A percentile compares a stretch with the other conserved stretches of the same genome.
phyloP scores from a whole-genome alignment of 2,329 filamentous ascomycete genomes.

The Leptographium lundbergii region DNA sequence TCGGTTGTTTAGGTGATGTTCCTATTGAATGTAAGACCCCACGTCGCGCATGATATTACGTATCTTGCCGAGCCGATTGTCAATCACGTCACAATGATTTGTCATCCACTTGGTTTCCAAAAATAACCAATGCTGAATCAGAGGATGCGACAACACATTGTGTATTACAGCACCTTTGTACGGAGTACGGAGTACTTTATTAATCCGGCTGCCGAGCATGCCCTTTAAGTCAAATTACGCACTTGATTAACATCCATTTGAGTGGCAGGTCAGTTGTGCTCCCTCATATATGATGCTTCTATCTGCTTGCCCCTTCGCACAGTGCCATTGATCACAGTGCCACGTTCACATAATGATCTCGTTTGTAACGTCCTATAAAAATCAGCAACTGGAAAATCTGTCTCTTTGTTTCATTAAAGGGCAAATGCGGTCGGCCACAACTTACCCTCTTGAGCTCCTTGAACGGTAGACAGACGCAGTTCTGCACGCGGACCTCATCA shows the following conservation, averaged over 20 bases:
- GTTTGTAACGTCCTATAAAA: slow-evolving; percentile 63
- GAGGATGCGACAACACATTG: too few species aligned
- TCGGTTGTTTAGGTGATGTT: too few species aligned
- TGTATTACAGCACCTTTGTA: neutral
- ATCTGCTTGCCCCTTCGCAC: neutral
- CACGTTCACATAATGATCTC: slow-evolving; percentile 73
- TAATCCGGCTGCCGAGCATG: neutral
- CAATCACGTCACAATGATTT: neutral
- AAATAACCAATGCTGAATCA: neutral
- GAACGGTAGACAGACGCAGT: slow-evolving; percentile 93
- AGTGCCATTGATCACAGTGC: neutral
- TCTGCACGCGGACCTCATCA: slow-evolving; percentile 91
- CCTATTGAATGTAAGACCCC: too few species aligned
- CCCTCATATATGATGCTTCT: neutral
- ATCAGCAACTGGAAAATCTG: neutral
- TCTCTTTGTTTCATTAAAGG: neutral
- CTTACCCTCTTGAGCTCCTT: slow-evolving; percentile 94
- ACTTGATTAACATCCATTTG: neutral
- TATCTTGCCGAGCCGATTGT: neutral
- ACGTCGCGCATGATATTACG: too few species aligned
- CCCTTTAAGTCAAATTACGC: neutral
- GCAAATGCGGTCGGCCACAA: slow-evolving; percentile 13
- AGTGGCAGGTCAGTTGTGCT: neutral
- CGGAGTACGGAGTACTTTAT: too few species aligned
- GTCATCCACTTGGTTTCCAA: neutral